Base-by-base conservation (phyloP, 2,329 filamentous ascomycete species). In the Talaromyces sp. region DNA sequence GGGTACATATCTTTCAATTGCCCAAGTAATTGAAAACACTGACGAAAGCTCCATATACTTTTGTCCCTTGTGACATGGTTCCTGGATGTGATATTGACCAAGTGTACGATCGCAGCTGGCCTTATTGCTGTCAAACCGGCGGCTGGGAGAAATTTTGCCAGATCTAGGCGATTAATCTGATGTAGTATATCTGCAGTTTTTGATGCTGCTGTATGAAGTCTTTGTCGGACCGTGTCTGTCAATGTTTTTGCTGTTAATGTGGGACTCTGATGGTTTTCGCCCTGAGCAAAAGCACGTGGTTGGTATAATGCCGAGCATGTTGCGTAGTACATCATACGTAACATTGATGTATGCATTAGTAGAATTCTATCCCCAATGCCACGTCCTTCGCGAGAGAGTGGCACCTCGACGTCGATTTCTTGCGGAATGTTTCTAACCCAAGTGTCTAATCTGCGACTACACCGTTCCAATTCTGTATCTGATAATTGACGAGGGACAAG, bases 271-370 rank as follows among this genome's bases (percentile, higher is more conserved):
- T 45, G 43, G 19, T 45, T 19, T 22, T 14, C 19, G 6, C 13
- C 10, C 22, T 47, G 43, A 45, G 89, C 89, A 47, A 94, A 82
- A 66, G 96, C 92, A 70, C 94, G 92, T 1, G 93, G 93, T 24
- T 92, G 87, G 76, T 97, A 91, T 10, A 97, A 83, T 1, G 93
- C 92, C 50, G 92, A 95, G n/a, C 94, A 83, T 0, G 92, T 95
- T 1, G 92, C 94, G 77, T 92, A 91, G 76, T 93, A 96, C 0
- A 95, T 87, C 90, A 96, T 93, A 76, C 96, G 91, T 31, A 97
- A 81, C 59, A 97, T 84, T 16, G 90, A 90, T 47, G 90, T 85
- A 72, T 96, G 91, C 1, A 96, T 77, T 54, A 84, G 79, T 10
- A 87, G 71, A 2, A 79, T 76, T 45, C 79, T 75, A 61, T 81